Base-by-base conservation (phyloP, 1,139 yeast species). In the Lodderomyces metapsilosis region DNA sequence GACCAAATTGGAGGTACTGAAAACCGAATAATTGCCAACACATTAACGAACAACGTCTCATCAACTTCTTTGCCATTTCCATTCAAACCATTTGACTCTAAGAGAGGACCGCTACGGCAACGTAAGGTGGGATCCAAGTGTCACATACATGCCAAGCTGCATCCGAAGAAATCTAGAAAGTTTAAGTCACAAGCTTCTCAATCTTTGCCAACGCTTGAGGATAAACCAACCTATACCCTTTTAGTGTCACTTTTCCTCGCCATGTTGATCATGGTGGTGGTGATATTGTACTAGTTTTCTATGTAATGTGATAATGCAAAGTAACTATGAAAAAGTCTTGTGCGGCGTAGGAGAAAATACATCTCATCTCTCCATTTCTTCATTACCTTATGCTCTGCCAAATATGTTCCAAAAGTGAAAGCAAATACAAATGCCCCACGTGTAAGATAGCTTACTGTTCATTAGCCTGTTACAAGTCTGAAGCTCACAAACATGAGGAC, bases 391-490 rank as follows among this genome's bases (percentile, higher is more conserved):
- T 49, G 49, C 30, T 47, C 34, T 80, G 86, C 59, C 65, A 61
- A 12, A 69, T 82, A 6, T 81, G 87, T 51, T 40, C 51, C 2
- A 53, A 40, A 2, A 50, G 57, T 2, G 62, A 61, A 32, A 64
- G 77, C 24, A 80, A 78, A 51, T 83, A 82, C 57, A 81, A 74
- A 51, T 83, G 89, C 54, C 86, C 88, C 2, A 74, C 68, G 46
- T 82, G 88, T 43, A 36, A 45, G 1, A 47, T 61, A 2, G 52
- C 43, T 3, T 71, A 71, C 57, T 84, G 91, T 51, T 79, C 87
- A 0, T 44, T 84, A 9, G 50, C 45, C 1, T 84, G 91, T 50
- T 84, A 74, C 56, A 83, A 82, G 56, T 61, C 67, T 17, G 74
- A 61, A 10, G 48, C 47, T 8, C 88, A 81, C 52, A 37, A 13